These are phyloP conservation scores for Ceratobasidium sp. DNA, from an alignment of 1,284 basidiomycete genomes.

Conservation along the genomic window DNA sequence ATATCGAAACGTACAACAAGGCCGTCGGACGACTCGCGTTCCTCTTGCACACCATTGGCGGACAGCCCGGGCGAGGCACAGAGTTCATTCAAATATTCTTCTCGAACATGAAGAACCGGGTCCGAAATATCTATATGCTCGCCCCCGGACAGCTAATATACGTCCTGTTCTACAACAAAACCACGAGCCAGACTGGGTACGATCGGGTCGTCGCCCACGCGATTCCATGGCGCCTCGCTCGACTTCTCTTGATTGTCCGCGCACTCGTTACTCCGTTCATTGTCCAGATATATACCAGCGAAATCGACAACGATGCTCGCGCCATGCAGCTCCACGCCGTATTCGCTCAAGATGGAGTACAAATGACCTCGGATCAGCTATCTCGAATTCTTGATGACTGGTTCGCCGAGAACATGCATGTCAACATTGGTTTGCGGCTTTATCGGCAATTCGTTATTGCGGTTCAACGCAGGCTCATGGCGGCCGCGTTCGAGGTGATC, in stretches of 20 bases:
- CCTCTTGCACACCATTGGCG: background rate
- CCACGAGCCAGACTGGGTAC: background rate
- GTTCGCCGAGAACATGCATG: background rate
- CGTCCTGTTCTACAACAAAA: conserved; percentile 21
- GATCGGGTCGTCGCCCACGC: conserved; percentile 16
- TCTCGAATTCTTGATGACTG: background rate
- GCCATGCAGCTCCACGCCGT: background rate
- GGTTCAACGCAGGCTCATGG: background rate
- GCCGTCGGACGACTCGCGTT: background rate
- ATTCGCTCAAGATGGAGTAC: background rate
- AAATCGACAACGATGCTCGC: background rate
- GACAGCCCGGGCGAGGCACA: no score
- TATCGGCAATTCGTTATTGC: background rate
- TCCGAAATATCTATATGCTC: background rate
- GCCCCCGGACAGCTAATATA: background rate
- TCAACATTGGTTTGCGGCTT: background rate
- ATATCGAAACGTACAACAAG: background rate
- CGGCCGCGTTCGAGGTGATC: background rate
- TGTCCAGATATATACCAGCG: no score
- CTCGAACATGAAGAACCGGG: background rate
- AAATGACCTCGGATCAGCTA: background rate
- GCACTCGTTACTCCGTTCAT: background rate
- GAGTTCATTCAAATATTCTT: background rate
- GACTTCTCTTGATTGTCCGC: background rate
- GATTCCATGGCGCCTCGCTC: conserved; percentile 12